phyloP scores from a whole-genome alignment of 768 basidiomycete genomes.

The Lentinula aciculospora region DNA sequence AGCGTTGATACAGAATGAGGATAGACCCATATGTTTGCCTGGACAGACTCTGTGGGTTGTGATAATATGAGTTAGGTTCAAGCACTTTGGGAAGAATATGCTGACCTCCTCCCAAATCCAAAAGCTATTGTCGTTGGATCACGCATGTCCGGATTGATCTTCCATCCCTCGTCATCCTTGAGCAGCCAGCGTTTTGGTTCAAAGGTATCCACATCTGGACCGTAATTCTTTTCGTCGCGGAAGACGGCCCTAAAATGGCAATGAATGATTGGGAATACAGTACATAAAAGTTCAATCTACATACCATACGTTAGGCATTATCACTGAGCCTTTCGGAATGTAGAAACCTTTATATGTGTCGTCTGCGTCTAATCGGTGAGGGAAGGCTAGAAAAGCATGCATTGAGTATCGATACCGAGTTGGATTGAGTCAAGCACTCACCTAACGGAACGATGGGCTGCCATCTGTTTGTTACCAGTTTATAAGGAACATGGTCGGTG shows the following conservation, averaged over 20 bases:
- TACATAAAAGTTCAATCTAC: background rate
- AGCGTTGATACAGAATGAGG: conserved; percentile 21
- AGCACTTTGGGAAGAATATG: background rate
- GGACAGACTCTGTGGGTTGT: conserved; percentile 19
- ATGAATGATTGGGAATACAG: background rate
- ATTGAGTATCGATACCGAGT: background rate
- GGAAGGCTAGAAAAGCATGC: conserved; percentile 9
- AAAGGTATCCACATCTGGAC: background rate
- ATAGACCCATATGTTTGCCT: conserved; percentile 22
- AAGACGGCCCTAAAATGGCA: background rate
- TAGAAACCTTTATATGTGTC: conserved; percentile 23
- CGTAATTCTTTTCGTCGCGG: background rate
- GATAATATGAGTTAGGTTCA: background rate
- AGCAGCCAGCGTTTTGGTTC: background rate
- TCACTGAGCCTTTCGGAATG: conserved; percentile 25
- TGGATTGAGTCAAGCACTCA: background rate
- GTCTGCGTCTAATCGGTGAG: conserved; percentile 25
- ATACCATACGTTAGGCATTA: conserved; percentile 31
- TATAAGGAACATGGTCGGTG: background rate
- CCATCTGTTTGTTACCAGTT: background rate
- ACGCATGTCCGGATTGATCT: background rate
- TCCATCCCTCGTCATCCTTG: background rate
- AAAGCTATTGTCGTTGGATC: background rate
- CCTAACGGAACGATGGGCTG: background rate
- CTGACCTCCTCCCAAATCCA: background rate